These are phyloP conservation scores for Umbelopsis sp. DNA, from an alignment of 192 early-diverging fungal species.

Conservation along the genomic window DNA sequence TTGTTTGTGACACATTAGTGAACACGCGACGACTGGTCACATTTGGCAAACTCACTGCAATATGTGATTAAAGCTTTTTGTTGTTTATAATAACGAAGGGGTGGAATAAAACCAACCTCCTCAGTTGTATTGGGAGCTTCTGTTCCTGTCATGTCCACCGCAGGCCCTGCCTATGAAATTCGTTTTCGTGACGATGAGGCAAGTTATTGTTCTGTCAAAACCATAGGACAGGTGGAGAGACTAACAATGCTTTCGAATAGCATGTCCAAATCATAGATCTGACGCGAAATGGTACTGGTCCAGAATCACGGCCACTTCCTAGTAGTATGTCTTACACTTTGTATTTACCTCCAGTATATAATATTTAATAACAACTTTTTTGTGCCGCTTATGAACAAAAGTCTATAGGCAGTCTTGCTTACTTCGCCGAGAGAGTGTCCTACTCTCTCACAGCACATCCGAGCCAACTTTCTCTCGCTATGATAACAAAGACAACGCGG, in stretches of 20 bases:
- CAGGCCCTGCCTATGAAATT: conserved; percentile 15
- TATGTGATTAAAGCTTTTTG: not conserved
- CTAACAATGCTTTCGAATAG: not conserved
- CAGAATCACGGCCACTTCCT: conserved; percentile 4
- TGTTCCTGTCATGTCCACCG: conserved; percentile 17
- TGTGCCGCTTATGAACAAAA: not conserved
- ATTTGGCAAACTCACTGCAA: conserved; percentile 10
- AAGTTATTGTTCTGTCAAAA: not conserved
- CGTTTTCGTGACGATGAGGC: conserved; percentile 18
- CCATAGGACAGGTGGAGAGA: not conserved
- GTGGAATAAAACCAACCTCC: conserved; percentile 7
- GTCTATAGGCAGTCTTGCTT: conserved; percentile 9
- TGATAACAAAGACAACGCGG: no score
- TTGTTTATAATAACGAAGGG: conserved; percentile 1
- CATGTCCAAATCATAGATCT: conserved; percentile 15
- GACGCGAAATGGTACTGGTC: conserved; percentile 3
- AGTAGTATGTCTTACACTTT: not conserved
- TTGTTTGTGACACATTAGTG: conserved; percentile 12
- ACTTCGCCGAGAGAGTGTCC: conserved; percentile 11
- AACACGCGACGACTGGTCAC: conserved; percentile 17
- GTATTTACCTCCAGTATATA: not conserved
- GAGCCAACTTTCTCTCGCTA: not conserved
- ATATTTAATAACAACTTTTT: not conserved
- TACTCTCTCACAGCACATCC: conserved; percentile 3
- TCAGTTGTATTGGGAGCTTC: conserved; percentile 5